Conservation (phyloP, 2,329 filamentous ascomycete genomes). For the Exophiala xenobiotica region DNA sequence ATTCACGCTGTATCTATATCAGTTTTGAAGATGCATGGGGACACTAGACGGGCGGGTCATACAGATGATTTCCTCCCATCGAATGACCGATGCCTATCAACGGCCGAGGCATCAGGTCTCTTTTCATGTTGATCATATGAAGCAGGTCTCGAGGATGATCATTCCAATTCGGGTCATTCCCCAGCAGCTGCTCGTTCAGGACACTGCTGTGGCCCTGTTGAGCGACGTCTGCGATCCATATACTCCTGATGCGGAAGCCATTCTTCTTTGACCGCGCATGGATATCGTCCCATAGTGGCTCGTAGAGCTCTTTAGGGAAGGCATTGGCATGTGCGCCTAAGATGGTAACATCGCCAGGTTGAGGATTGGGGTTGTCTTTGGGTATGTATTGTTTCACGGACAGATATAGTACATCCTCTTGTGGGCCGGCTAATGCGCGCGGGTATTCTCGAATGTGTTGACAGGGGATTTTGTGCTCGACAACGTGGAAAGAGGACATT, state of each 20-base stretch:
- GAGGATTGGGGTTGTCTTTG: conserved; percentile 43
- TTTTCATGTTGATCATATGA: conserved; percentile 46
- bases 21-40: conserved; percentile 32
- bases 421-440: conserved; percentile 45
- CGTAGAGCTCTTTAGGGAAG: conserved; percentile 68
- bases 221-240: conserved; percentile 79
- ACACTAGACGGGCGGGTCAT: neutral
- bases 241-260: conserved; percentile 65
- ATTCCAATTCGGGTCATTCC: conserved; percentile 76
- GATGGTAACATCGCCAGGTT: conserved; percentile 52
- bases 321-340: conserved; percentile 57
- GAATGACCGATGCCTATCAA: conserved; percentile 84
- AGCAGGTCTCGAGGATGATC: conserved; percentile 78
- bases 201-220: conserved; percentile 73
- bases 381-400: conserved; percentile 59
- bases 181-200: conserved; percentile 68
- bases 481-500: conserved; percentile 42
- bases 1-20: conserved; percentile 16
- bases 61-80: conserved; percentile 69
- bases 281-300: conserved; percentile 80
- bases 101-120: conserved; percentile 49
- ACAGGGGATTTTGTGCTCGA: conserved; percentile 49
- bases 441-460: conserved; percentile 55
- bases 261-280: conserved; percentile 52
- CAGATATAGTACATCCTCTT: conserved; percentile 51